Base-by-base conservation (phyloP, 1,284 basidiomycete species). In the Rhodofomes roseus region DNA sequence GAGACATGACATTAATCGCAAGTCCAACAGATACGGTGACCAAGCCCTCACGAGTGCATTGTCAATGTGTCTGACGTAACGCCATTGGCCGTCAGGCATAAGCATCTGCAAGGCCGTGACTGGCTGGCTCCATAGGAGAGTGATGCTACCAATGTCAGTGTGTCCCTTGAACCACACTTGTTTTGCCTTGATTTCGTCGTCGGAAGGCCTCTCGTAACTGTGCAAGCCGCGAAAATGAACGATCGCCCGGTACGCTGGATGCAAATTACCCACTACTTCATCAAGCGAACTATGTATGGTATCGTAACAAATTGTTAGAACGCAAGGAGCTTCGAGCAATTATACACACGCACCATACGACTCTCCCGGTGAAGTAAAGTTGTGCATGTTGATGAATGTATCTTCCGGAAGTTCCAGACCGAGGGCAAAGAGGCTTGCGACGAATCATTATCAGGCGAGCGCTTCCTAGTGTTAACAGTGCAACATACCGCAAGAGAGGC, bases 131-230 rank as follows among this genome's bases (percentile, higher is more conserved):
- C 79, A 86, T 5, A 87, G 69, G 9, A 86, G 78, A 1, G 79
- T 48, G 9, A 50, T 12, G n/a, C 27, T 40, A 29, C 22, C 18
- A 71, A 9, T 54, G 81, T 83, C 83, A 4, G 80, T 83, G 59
- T 86, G 84, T 2, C 84, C 84, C 65, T 85, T 85, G 16, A 85
- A 68, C 83, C 82, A 85, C 22, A 86, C 81, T 40, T 81, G 76
- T 44, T 82, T 81, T 0, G 81, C 77, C 63, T 79, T 80, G 6
- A 60, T 59, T 60, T 85, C 83, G 40, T 85, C 84, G 12, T 84
- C 81, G 18, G 69, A 63, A 1, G 71, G 62, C 6, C 73, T 70
- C 5, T 74, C 73, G 55, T 72, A 68, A 53, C 74, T 75, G 27
- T 2, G 36, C 36, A 18, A 3, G 14, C 36, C 5, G 20, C 40